A percentile compares a stretch with the other conserved stretches of the same genome.
Evolutionary conservation across 2,329 filamentous ascomycete species (phyloP).

Genomic region (Aspergillus floridensis): DNA sequence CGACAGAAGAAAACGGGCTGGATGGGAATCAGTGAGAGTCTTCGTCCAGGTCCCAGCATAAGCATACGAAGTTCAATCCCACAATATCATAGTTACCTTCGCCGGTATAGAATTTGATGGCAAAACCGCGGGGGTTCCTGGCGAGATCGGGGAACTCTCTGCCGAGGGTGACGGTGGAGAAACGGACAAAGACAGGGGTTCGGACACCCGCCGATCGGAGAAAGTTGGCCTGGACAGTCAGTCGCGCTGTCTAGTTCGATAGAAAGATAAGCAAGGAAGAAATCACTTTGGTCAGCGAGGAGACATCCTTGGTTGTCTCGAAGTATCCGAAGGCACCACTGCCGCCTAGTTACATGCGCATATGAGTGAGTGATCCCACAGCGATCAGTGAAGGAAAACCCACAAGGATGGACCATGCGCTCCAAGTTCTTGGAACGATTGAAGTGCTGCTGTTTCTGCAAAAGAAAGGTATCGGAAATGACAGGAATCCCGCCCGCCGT

Average conservation of each 20-base stretch:
- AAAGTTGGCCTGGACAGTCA: conserved; percentile 36
- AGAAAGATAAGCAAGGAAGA: rapidly evolving
- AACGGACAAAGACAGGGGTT: conserved; percentile 46
- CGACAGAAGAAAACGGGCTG: conserved; percentile 51
- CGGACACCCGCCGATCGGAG: conserved; percentile 40
- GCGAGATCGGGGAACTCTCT: conserved; percentile 47
- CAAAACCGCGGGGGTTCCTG: conserved; percentile 49
- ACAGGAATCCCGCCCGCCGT: conserved; percentile 53
- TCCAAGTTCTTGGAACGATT: conserved; percentile 56
- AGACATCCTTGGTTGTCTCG: conserved; percentile 24
- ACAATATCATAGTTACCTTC: conserved; percentile 53
- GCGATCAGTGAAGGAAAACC: not conserved
- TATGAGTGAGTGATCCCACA: not conserved
- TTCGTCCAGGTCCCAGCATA: too few relatives aligned
- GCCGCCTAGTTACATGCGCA: conserved; percentile 6
- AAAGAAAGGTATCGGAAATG: conserved; percentile 51
- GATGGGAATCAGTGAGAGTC: not conserved
- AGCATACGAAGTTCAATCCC: conserved; percentile 44
- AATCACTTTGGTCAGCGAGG: conserved; percentile 13
- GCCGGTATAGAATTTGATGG: conserved; percentile 51
- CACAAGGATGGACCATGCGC: conserved; percentile 34
- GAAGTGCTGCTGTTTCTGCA: conserved; percentile 57
- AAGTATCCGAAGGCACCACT: conserved; percentile 29
- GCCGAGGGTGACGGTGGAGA: conserved; percentile 47
- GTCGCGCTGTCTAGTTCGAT: not conserved